Evolutionary conservation across 768 basidiomycete species (phyloP).

Genomic region (Trametes coccinea): DNA sequence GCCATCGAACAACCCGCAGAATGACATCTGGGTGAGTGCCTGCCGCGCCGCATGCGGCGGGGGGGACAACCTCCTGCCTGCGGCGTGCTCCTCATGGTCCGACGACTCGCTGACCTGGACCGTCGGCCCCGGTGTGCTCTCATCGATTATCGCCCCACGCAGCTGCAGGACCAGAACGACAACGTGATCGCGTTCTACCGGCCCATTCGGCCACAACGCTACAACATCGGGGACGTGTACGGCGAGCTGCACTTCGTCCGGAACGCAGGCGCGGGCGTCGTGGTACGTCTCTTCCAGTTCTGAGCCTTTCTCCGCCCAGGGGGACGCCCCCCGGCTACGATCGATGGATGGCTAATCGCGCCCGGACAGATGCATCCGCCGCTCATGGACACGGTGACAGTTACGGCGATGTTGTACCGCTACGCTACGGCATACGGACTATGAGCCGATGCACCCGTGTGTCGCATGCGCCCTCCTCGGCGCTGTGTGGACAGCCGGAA

Average conservation of each 20-base stretch:
- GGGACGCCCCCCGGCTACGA: neutral
- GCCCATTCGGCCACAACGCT: conserved; percentile 73
- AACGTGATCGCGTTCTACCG: conserved; percentile 79
- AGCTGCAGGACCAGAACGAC: conserved; percentile 74
- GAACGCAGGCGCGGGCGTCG: conserved; percentile 76
- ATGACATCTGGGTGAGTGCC: conserved; percentile 59
- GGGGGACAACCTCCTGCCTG: conserved; percentile 1
- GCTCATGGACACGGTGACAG: conserved; percentile 86
- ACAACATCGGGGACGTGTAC: conserved; percentile 84
- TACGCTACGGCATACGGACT: conserved; percentile 60
- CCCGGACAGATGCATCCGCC: conserved; percentile 73
- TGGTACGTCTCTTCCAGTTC: conserved; percentile 49
- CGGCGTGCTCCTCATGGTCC: neutral
- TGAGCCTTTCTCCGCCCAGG: conserved; percentile 5
- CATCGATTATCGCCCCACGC: conserved; percentile 20
- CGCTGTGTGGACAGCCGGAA: neutral
- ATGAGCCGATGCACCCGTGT: conserved; percentile 29
- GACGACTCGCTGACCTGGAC: conserved; percentile 9
- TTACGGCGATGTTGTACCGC: conserved; percentile 84
- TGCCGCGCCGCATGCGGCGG: neutral
- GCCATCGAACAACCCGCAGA: conserved; percentile 51
- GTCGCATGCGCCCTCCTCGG: neutral
- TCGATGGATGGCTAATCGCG: conserved; percentile 17
- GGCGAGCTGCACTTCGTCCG: conserved; percentile 85
- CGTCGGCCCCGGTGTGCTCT: neutral